A percentile compares a stretch with the other conserved stretches of the same genome.
These are phyloP conservation scores for Spinellus fusiger DNA, from an alignment of 192 early-diverging fungal genomes.

Conservation along the genomic window DNA sequence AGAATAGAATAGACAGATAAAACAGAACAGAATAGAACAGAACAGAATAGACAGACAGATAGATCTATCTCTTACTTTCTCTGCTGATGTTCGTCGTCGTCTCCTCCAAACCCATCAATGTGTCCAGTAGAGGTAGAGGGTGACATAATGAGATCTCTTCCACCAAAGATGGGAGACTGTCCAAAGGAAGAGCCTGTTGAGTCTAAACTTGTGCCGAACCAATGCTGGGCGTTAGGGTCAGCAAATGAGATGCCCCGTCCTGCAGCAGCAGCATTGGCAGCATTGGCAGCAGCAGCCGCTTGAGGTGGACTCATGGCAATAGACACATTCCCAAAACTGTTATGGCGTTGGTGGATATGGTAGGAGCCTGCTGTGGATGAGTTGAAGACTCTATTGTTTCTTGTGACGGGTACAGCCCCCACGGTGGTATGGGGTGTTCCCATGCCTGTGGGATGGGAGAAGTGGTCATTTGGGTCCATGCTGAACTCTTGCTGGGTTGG, in stretches of 20 bases:
- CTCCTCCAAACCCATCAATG: conserved; percentile 11
- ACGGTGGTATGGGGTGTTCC: conserved; percentile 22
- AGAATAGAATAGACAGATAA: no score
- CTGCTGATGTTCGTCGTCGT: conserved; percentile 15
- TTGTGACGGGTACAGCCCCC: conserved; percentile 19
- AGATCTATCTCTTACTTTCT: conserved; percentile 11
- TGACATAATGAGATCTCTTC: conserved; percentile 15
- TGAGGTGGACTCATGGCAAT: conserved; percentile 5
- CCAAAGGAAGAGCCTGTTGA: conserved; percentile 24
- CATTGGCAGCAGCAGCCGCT: neutral
- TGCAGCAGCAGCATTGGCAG: neutral
- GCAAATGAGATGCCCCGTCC: conserved; percentile 1
- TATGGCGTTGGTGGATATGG: conserved; percentile 1
- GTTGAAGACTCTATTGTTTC: conserved; percentile 21
- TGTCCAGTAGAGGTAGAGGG: conserved; percentile 22
- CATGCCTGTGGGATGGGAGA: neutral
- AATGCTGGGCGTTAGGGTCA: conserved; percentile 8
- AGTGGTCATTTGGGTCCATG: conserved; percentile 19
- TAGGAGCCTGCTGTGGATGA: neutral
- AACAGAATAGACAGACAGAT: neutral
- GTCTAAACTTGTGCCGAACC: conserved; percentile 23
- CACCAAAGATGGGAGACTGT: conserved; percentile 18
- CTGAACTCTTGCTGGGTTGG: conserved; percentile 23
- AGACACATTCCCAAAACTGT: conserved; percentile 1
- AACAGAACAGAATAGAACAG: no score